These are phyloP conservation scores for Retiboletus flavoniger DNA, from an alignment of 1,284 basidiomycete species.

Conservation along the genomic window DNA sequence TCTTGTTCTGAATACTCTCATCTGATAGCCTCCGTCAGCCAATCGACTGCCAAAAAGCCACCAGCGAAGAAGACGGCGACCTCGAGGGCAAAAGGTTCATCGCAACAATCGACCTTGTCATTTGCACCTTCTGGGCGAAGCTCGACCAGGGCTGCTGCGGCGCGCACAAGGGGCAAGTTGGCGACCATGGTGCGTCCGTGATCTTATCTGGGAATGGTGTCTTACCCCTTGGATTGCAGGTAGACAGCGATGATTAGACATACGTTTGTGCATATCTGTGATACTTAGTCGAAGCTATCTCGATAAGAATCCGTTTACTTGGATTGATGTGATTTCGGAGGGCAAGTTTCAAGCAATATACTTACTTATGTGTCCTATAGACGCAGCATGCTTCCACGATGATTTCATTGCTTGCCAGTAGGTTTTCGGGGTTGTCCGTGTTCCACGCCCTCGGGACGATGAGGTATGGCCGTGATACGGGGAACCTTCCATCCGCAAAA, in stretches of 20 bases:
- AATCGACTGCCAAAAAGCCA: slow-evolving; percentile 34
- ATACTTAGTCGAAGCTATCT: background rate
- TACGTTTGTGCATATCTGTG: background rate
- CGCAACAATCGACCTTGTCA: slow-evolving; percentile 49
- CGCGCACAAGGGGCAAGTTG: slow-evolving; percentile 56
- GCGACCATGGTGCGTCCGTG: slow-evolving; percentile 27
- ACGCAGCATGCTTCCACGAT: background rate
- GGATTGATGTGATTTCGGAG: background rate
- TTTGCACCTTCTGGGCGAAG: slow-evolving; percentile 62
- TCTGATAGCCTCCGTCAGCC: slow-evolving; percentile 15
- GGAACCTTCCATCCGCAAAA: background rate
- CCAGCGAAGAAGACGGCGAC: slow-evolving; percentile 55
- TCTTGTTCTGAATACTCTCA: background rate
- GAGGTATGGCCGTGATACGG: background rate
- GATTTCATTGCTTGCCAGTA: background rate
- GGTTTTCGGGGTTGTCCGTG: background rate
- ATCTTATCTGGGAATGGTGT: background rate
- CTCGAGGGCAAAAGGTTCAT: slow-evolving; percentile 33
- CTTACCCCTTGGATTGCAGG: slow-evolving; percentile 12
- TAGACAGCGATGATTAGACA: slow-evolving; percentile 35
- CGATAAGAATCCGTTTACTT: background rate
- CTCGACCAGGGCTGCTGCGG: slow-evolving; percentile 56
- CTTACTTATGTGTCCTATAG: background rate
- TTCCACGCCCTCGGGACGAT: background rate
- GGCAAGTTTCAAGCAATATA: background rate